Conservation (phyloP, 1,139 yeast genomes). For the Geotrichum candidum region DNA sequence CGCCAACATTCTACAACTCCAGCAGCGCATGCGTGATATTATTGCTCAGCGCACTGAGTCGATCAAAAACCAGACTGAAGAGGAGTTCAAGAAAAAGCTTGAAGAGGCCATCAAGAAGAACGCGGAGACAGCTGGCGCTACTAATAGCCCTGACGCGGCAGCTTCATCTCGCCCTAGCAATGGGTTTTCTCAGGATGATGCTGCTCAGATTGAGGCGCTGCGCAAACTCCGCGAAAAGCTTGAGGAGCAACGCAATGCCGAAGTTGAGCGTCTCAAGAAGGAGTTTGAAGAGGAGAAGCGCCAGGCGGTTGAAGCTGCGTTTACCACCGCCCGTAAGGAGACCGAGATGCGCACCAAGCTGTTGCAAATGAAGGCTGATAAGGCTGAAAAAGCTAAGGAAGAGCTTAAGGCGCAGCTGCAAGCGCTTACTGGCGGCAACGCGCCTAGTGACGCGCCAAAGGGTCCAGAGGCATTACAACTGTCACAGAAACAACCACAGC, state of each 20-base stretch:
- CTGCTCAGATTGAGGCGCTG: slow-evolving; percentile 1
- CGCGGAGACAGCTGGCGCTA: not conserved
- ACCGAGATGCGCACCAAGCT: slow-evolving; percentile 35
- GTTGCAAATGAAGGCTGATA: slow-evolving; percentile 32
- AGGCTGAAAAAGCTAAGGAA: slow-evolving; percentile 33
- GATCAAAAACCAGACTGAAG: slow-evolving; percentile 1
- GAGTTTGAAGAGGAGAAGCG: slow-evolving; percentile 22
- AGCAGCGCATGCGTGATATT: slow-evolving; percentile 1
- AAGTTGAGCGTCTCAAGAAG: slow-evolving; percentile 11
- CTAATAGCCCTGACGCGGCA: not conserved
- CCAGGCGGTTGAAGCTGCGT: slow-evolving; percentile 21
- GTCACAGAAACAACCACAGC: not conserved
- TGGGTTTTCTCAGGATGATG: not conserved
- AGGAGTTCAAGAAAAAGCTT: slow-evolving; percentile 7
- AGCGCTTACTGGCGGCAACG: not conserved
- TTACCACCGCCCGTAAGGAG: slow-evolving; percentile 25
- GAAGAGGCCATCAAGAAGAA: slow-evolving; percentile 1
- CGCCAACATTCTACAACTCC: slow-evolving; percentile 9
- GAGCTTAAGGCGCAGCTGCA: slow-evolving; percentile 24
- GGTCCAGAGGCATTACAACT: not conserved
- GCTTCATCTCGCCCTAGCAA: not conserved
- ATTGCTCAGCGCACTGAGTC: slow-evolving; percentile 4
- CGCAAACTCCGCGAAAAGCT: slow-evolving; percentile 11
- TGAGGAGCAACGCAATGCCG: slow-evolving; percentile 12
- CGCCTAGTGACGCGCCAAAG: not conserved